These are phyloP conservation scores for Fomitopsis schrenkii DNA, from an alignment of 1,284 basidiomycete genomes.

Conservation along the genomic window DNA sequence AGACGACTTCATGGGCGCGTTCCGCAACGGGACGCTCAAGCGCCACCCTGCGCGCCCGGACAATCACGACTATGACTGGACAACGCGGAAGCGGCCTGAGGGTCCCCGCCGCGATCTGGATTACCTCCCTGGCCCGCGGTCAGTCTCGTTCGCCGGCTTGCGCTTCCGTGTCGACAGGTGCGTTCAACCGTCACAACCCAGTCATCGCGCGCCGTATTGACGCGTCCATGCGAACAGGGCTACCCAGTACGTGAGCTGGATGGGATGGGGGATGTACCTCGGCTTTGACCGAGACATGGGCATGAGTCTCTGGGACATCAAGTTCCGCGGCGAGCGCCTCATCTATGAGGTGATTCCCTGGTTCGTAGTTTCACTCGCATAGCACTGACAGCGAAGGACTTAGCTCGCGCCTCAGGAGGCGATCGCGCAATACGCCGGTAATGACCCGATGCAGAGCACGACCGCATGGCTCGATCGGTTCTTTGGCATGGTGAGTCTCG, in stretches of 20 bases:
- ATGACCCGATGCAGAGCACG: conserved; percentile 59
- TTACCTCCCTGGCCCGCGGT: conserved; percentile 56
- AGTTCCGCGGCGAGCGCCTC: conserved; percentile 56
- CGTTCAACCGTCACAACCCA: background rate
- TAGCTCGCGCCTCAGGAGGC: conserved; percentile 58
- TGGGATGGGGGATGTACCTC: conserved; percentile 60
- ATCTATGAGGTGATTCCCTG: conserved; percentile 49
- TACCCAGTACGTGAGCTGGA: conserved; percentile 57
- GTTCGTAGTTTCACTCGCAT: background rate
- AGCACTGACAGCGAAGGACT: background rate
- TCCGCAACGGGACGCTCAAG: conserved; percentile 47
- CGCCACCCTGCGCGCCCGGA: conserved; percentile 32
- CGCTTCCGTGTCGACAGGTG: conserved; percentile 50
- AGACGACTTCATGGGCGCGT: conserved; percentile 50
- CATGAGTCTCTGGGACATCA: conserved; percentile 61
- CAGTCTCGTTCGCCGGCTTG: conserved; percentile 53
- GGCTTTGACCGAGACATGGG: conserved; percentile 68
- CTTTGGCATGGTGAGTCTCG: conserved; percentile 49
- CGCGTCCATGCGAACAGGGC: conserved; percentile 13
- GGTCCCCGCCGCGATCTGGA: conserved; percentile 49
- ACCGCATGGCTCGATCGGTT: conserved; percentile 65
- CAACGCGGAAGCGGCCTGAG: conserved; percentile 37
- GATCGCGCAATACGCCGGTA: conserved; percentile 62
- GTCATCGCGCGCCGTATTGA: background rate
- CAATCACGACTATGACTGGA: conserved; percentile 37